A percentile compares a stretch with the other conserved stretches of the same genome.
Evolutionary conservation across 352 stramenopile genomes (phyloP).

Genomic region (Nothophytophthora sp.): DNA sequence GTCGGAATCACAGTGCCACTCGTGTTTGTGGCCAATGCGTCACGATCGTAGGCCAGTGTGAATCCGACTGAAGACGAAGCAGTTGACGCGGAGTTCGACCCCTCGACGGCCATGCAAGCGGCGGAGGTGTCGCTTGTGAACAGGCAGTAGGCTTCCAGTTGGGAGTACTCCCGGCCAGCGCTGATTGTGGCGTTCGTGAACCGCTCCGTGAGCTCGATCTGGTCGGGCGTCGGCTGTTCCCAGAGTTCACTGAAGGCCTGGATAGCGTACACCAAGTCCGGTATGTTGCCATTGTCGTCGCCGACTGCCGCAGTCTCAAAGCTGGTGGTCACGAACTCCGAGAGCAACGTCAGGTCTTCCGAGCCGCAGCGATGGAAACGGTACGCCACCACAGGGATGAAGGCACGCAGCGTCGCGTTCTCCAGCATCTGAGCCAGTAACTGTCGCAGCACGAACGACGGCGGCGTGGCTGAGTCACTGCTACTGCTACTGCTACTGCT

Average conservation of each 20-base stretch:
- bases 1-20: constrained; percentile 3
- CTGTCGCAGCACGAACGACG: constrained; percentile 46
- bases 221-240: constrained; percentile 51
- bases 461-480: constrained; percentile 16
- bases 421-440: constrained; percentile 56
- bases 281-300: constrained; percentile 7
- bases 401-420: constrained; percentile 40
- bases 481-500: constrained; percentile 9
- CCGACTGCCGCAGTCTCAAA: constrained; percentile 14
- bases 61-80: not conserved
- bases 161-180: constrained; percentile 37
- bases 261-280: constrained; percentile 54
- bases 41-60: constrained; percentile 39
- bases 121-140: constrained; percentile 47
- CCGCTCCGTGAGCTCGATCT: constrained; percentile 37
- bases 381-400: constrained; percentile 66
- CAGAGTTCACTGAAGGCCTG: constrained; percentile 81
- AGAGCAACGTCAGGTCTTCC: constrained; percentile 47
- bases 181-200: constrained; percentile 56
- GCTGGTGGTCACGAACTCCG: constrained; percentile 29
- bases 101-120: constrained; percentile 28
- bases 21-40: constrained; percentile 18
- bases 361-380: constrained; percentile 54
- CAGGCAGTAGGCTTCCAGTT: constrained; percentile 60
- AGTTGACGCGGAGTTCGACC: not conserved